A percentile compares a stretch with the other conserved stretches of the same genome.
These are phyloP conservation scores for Aspergillus nomiae DNA, from an alignment of 2,329 filamentous ascomycete species.

Conservation along the genomic window DNA sequence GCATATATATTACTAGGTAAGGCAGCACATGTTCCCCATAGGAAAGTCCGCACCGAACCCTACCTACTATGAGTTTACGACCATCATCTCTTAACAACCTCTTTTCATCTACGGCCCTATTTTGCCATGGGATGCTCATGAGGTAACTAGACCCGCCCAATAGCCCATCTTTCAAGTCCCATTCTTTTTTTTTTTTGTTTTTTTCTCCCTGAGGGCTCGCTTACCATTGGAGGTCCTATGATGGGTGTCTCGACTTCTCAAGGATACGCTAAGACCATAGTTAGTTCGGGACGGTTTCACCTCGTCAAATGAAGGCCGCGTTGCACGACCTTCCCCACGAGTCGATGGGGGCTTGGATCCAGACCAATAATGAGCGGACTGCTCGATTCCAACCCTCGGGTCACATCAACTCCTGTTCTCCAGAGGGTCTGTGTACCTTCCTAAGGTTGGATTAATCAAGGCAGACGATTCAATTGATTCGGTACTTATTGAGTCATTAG, in stretches of 20 bases:
- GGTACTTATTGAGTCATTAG: background rate
- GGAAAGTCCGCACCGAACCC: background rate
- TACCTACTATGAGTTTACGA: background rate
- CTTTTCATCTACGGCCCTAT: background rate
- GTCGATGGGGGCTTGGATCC: background rate
- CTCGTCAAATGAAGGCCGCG: slow-evolving; percentile 5
- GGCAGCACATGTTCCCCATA: background rate
- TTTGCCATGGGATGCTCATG: background rate
- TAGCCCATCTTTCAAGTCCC: background rate
- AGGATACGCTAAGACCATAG: background rate
- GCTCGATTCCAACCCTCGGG: background rate
- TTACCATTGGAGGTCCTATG: background rate
- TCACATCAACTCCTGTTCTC: background rate
- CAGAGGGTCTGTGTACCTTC: background rate
- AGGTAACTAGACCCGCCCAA: background rate
- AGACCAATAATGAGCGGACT: background rate
- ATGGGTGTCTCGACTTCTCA: background rate
- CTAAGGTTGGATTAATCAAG: background rate
- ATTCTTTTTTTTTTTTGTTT: background rate
- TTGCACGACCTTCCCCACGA: background rate
- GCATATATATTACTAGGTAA: background rate
- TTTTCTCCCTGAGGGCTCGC: background rate
- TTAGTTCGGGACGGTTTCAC: slow-evolving; percentile 1
- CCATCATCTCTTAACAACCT: background rate
- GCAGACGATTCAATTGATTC: background rate